Evolutionary conservation across 805 yeast species (phyloP).

Genomic region (Priceomyces fermenticarens): DNA sequence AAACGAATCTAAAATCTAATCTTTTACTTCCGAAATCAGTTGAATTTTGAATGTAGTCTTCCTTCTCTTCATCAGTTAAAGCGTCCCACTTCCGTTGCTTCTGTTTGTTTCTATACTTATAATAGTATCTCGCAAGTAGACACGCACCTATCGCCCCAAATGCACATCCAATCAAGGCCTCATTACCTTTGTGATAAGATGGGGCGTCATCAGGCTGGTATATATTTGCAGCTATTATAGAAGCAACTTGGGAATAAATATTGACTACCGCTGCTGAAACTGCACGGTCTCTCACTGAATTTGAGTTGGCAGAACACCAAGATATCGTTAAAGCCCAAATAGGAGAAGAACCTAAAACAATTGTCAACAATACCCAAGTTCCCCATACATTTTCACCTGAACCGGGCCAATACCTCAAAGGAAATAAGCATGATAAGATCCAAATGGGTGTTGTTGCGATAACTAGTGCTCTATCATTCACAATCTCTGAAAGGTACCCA

Average conservation of each 20-base stretch:
- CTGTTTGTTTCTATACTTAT: slow-evolving; percentile 37
- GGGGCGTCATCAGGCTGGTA: slow-evolving; percentile 60
- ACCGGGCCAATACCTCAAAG: slow-evolving; percentile 38
- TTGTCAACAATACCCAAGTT: slow-evolving; percentile 36
- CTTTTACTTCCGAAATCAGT: slow-evolving; percentile 57
- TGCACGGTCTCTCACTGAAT: slow-evolving; percentile 61
- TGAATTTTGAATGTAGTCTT: slow-evolving; percentile 43
- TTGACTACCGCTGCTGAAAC: slow-evolving; percentile 65
- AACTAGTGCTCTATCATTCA: slow-evolving; percentile 19
- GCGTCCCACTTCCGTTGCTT: slow-evolving; percentile 51
- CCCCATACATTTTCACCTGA: slow-evolving; percentile 40
- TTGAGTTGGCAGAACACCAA: slow-evolving; percentile 62
- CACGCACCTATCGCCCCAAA: slow-evolving; percentile 28
- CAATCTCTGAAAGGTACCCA: slow-evolving; percentile 20
- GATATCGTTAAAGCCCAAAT: slow-evolving; percentile 55
- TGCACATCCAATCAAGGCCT: slow-evolving; percentile 33
- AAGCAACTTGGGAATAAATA: slow-evolving; percentile 59
- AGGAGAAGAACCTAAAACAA: slow-evolving; percentile 43
- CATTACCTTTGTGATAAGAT: slow-evolving; percentile 56
- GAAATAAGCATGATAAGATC: slow-evolving; percentile 18
- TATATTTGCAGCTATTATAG: slow-evolving; percentile 52
- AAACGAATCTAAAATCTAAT: slow-evolving; percentile 44
- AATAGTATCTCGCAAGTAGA: slow-evolving; percentile 33
- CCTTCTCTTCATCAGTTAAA: slow-evolving; percentile 48
- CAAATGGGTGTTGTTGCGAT: slow-evolving; percentile 16